Evolutionary conservation across 805 yeast genomes (phyloP).

Genomic region (Yarrowia sp.): DNA sequence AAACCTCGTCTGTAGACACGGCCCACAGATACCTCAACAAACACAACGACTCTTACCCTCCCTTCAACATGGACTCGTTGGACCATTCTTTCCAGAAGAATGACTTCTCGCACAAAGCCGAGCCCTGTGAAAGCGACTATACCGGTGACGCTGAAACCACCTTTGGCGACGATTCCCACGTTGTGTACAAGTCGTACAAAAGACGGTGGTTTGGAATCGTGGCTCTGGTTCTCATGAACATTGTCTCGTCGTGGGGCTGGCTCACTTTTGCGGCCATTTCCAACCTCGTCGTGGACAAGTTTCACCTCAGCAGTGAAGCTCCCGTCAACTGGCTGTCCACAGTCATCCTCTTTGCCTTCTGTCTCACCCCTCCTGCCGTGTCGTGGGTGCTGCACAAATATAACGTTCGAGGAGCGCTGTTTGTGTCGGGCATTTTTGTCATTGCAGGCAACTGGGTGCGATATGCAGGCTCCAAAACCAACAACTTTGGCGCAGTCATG

Average conservation of each 20-base stretch:
- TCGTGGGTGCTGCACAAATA: conserved; percentile 31
- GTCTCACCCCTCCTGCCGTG: conserved; percentile 33
- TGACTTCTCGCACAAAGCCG: not conserved
- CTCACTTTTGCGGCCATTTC: conserved; percentile 38
- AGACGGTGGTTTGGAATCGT: conserved; percentile 38
- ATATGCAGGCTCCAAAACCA: conserved; percentile 34
- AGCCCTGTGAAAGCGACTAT: conserved; percentile 1
- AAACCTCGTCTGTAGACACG: not conserved
- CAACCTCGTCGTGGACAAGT: conserved; percentile 31
- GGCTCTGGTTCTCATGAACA: conserved; percentile 34
- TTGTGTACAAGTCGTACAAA: conserved; percentile 32
- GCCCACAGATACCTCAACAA: conserved; percentile 13
- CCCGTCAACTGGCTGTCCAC: conserved; percentile 39
- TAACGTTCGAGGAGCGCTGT: conserved; percentile 32
- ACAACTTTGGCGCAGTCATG: conserved; percentile 35
- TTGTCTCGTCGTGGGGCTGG: conserved; percentile 39
- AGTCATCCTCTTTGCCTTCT: conserved; percentile 36
- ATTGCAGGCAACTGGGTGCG: conserved; percentile 36
- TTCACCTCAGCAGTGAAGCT: conserved; percentile 30
- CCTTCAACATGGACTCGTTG: conserved; percentile 10
- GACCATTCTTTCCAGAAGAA: not conserved
- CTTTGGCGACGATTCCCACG: not conserved
- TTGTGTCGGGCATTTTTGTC: conserved; percentile 31
- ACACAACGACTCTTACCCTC: not conserved
- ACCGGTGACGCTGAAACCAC: conserved; percentile 1